Percentiles rank a stretch among this genome's conserved stretches.
These are phyloP conservation scores for Astraeus odoratus DNA, from an alignment of 768 basidiomycete genomes.

Conservation along the genomic window DNA sequence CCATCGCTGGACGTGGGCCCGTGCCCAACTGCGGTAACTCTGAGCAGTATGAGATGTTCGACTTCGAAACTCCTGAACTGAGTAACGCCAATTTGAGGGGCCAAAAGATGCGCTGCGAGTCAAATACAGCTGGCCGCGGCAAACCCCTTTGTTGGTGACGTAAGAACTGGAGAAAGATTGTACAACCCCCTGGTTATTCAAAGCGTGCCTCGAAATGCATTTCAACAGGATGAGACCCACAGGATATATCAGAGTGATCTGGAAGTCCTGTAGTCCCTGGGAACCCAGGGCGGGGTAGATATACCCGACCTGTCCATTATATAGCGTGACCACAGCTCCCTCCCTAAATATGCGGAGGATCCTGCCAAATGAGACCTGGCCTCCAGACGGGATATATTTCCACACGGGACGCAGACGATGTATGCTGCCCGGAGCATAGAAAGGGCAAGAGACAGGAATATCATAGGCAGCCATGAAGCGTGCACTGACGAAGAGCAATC, in stretches of 20 bases:
- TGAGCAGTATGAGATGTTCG: background rate
- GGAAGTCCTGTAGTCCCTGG: constrained; percentile 6
- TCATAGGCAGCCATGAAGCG: constrained; percentile 25
- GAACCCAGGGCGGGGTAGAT: constrained; percentile 21
- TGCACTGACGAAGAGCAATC: constrained; percentile 18
- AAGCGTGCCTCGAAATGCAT: background rate
- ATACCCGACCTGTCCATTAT: constrained; percentile 20
- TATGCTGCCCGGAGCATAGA: constrained; percentile 5
- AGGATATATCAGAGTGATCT: constrained; percentile 13
- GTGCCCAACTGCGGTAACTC: background rate
- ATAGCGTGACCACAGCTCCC: constrained; percentile 18
- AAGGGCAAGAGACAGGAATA: constrained; percentile 15
- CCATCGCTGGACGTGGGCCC: constrained; percentile 13
- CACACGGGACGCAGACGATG: constrained; percentile 12
- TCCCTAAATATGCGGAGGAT: constrained; percentile 24
- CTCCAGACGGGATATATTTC: constrained; percentile 13
- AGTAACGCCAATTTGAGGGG: constrained; percentile 11
- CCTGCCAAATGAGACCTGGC: constrained; percentile 19
- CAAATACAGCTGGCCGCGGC: constrained; percentile 16
- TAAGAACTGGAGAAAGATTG: constrained; percentile 12
- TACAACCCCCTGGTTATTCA: background rate
- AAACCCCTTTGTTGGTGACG: constrained; percentile 11
- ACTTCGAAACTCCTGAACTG: background rate
- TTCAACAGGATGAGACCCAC: constrained; percentile 6
- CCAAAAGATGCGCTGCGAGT: constrained; percentile 26